A percentile compares a stretch with the other conserved stretches of the same genome.
Conservation (phyloP, 345 rosid genomes). For the Rhodomyrtus tomentosa region DNA sequence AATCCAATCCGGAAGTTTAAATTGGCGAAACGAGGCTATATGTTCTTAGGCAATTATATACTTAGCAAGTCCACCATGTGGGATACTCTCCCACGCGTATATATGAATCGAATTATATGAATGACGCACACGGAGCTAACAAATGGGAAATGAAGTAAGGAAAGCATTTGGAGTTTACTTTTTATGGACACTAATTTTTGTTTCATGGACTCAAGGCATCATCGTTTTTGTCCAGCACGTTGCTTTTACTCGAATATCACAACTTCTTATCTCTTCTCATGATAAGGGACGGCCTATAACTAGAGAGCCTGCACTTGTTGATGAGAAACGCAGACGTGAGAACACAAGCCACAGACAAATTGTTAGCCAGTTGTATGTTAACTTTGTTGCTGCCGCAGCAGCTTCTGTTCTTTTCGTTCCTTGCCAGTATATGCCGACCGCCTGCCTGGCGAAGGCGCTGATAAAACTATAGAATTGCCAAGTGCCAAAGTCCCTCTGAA, state of each 20-base stretch:
- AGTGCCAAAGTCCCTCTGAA: background rate
- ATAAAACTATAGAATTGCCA: background rate
- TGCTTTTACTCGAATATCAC: background rate
- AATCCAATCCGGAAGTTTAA: background rate
- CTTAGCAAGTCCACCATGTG: background rate
- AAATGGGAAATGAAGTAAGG: background rate
- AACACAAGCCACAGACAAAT: background rate
- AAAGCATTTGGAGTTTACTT: background rate
- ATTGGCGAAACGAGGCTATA: background rate
- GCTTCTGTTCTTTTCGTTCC: background rate
- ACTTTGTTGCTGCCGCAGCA: background rate
- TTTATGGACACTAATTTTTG: background rate
- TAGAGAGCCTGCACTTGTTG: background rate
- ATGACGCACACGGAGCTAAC: background rate
- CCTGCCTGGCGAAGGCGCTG: background rate
- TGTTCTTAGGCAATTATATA: background rate
- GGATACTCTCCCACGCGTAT: no score
- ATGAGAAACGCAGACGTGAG: background rate
- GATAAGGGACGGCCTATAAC: background rate
- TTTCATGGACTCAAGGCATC: background rate
- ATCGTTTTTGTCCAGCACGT: background rate
- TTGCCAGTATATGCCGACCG: background rate
- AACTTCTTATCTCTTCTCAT: background rate
- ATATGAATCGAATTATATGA: background rate
- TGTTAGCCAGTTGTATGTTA: background rate